These are phyloP conservation scores for Entamoeba moshkovskii DNA, from an alignment of 208 protist species.

Conservation along the genomic window DNA sequence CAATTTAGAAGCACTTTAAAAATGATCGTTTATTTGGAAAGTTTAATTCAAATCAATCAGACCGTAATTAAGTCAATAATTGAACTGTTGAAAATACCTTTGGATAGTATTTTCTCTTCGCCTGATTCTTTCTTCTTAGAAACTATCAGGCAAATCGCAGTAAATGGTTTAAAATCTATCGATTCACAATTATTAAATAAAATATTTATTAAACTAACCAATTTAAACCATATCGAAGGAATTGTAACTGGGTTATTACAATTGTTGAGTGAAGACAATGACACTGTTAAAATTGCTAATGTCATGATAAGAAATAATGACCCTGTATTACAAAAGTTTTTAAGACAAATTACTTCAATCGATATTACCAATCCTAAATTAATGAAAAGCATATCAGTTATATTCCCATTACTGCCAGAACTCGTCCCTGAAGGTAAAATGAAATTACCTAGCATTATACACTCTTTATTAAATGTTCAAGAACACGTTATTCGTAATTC, in stretches of 20 bases:
- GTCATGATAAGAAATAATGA: not conserved
- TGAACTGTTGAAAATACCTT: not conserved
- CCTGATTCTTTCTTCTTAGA: not conserved
- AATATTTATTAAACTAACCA: not conserved
- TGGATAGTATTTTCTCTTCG: not conserved
- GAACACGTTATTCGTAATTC: not conserved
- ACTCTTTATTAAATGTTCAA: not conserved
- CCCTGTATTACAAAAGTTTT: not conserved
- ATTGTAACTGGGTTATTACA: not conserved
- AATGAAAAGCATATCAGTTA: not conserved
- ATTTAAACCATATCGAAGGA: not conserved
- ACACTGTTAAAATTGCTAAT: not conserved
- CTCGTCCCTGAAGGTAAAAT: not conserved
- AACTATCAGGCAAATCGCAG: not conserved
- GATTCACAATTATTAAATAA: not conserved
- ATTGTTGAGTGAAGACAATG: not conserved
- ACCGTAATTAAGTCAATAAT: not conserved
- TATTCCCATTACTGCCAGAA: not conserved
- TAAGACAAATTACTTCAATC: not conserved
- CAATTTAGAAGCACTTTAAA: not conserved
- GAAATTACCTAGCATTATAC: not conserved
- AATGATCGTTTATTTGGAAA: not conserved
- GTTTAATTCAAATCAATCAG: not conserved
- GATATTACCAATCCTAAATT: not conserved
- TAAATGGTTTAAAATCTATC: not conserved